phyloP scores from a whole-genome alignment of 164 flowering plant species.

The Tinospora cordifolia region DNA sequence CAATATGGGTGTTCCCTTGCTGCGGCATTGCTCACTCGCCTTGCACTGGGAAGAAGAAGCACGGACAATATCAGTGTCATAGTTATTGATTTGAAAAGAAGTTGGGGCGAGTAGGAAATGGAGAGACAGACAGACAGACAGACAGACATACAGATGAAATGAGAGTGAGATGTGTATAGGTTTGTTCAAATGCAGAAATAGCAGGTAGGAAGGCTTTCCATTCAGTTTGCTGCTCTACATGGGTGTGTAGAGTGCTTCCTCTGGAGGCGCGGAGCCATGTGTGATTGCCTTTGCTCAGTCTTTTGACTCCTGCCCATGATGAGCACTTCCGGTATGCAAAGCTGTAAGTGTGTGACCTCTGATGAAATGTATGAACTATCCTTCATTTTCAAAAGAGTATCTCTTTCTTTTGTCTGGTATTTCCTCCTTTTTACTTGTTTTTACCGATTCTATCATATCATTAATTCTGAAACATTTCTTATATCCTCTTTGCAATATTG shows the following conservation, averaged over 20 bases:
- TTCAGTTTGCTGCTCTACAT: background rate
- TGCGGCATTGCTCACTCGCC: constrained; percentile 50
- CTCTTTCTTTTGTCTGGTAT: background rate
- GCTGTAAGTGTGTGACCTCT: background rate
- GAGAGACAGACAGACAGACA: too few species aligned
- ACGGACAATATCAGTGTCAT: constrained; percentile 52
- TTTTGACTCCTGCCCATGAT: background rate
- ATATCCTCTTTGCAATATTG: background rate
- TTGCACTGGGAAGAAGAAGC: constrained; percentile 50
- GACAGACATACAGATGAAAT: too few species aligned
- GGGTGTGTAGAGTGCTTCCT: background rate
- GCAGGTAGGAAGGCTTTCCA: background rate
- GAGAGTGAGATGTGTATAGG: constrained; percentile 2
- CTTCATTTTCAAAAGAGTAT: background rate
- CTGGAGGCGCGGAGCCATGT: background rate
- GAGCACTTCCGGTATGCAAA: background rate
- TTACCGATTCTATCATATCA: background rate
- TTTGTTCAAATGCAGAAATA: background rate
- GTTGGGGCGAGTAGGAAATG: constrained; percentile 2
- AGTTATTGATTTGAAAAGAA: constrained; percentile 39
- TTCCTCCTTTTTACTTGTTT: background rate
- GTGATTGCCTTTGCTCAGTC: background rate
- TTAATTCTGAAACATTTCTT: background rate
- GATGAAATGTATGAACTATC: background rate
- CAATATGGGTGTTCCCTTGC: constrained; percentile 32